Percentiles rank a stretch among this genome's conserved stretches.
Conservation (phyloP, 805 yeast genomes). For the Vanderwaltozyma yarrowii region DNA sequence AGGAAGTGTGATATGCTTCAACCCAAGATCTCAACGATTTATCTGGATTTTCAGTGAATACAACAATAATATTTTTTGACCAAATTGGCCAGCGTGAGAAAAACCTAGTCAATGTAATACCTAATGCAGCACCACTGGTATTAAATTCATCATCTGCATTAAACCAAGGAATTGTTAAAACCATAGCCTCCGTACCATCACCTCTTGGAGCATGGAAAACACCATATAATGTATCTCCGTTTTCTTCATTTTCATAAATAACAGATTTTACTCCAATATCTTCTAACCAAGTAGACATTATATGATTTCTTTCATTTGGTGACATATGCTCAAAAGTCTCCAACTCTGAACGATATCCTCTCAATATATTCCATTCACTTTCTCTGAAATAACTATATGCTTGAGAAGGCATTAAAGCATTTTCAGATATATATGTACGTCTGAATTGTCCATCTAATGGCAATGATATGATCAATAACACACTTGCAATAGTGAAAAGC, state of each 20-base stretch:
- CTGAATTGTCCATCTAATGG: constrained; percentile 80
- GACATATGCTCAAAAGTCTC: constrained; percentile 24
- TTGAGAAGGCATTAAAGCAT: constrained; percentile 95
- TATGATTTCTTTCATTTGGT: constrained; percentile 32
- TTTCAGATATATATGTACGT: constrained; percentile 81
- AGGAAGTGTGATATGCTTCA: constrained; percentile 76
- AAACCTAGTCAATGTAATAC: constrained; percentile 65
- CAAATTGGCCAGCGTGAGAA: constrained; percentile 82
- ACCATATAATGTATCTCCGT: constrained; percentile 55
- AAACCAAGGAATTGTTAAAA: constrained; percentile 78
- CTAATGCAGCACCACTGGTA: constrained; percentile 70
- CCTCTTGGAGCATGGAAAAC: constrained; percentile 89
- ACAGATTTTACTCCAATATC: constrained; percentile 66
- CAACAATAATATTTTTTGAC: constrained; percentile 89
- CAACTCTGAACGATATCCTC: constrained; percentile 62
- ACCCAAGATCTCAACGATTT: constrained; percentile 79
- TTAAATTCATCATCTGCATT: constrained; percentile 57
- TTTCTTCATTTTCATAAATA: constrained; percentile 31
- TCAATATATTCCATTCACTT: constrained; percentile 82
- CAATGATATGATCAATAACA: constrained; percentile 44
- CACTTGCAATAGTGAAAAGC: constrained; percentile 36
- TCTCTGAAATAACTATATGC: constrained; percentile 87
- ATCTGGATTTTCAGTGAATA: constrained; percentile 64
- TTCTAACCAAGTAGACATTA: constrained; percentile 48
- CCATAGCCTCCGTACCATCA: constrained; percentile 93